Base-by-base conservation (phyloP, 768 basidiomycete species). In the Auricularia sp. region DNA sequence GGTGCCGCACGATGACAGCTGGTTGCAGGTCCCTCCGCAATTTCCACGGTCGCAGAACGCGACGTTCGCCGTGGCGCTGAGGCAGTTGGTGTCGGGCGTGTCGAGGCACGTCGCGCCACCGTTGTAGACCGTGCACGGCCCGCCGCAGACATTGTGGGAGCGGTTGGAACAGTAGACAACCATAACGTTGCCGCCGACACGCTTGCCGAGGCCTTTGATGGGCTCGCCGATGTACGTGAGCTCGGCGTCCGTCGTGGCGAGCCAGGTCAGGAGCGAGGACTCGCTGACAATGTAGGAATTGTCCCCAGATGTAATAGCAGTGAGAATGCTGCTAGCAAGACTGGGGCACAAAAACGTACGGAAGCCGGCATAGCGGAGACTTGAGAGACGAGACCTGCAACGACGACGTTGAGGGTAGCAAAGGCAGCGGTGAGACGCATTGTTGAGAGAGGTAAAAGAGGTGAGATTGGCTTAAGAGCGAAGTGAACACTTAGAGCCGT, bases 91-190 rank as follows among this genome's bases (percentile, higher is more conserved):
- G 54, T 62, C 36, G 1, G 75, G 73, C 1, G 74, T 68, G 36
- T 44, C 23, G 61, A 74, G 68, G 63, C 76, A 77, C 0, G 63
- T 64, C 2, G 67, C 62, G 3, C 70, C 68, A 23, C 75, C 75
- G 42, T 66, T 71, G 69, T 72, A 74, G 1, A 75, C 72, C 7
- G 70, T 76, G 69, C 76, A 77, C 2, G 65, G 7, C 0, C 74
- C 74, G 4, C 70, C 71, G 65, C 76, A 77, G 58, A 74, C 66
- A 47, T 68, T 67, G 23, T 63, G 47, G 11, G 64, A 36, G 18
- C 70, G 61, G 35, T 33, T 65, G 60, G 54, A 68, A 67, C 76
- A 77, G 70, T 72, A 76, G 3, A 68, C 69, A 33, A 77, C 72
- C 2, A 63, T 71, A 7, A 68, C 72, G 43, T 65, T 61, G 59